Evolutionary conservation across 768 basidiomycete species (phyloP).

Genomic region (Trametes meyenii): DNA sequence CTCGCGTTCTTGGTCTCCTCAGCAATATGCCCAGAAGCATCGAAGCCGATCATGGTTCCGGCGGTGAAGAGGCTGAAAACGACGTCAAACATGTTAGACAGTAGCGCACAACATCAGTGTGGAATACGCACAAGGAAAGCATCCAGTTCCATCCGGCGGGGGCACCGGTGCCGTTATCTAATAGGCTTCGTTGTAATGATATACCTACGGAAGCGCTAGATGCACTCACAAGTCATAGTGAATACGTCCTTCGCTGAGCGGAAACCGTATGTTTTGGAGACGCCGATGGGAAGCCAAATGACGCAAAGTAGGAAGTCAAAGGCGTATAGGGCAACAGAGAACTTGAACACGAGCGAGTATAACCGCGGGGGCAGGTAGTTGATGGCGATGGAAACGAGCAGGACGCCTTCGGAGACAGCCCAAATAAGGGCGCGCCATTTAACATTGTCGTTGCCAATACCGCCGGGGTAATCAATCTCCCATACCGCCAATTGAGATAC

Average conservation of each 20-base stretch:
- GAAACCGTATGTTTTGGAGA: slow-evolving; percentile 88
- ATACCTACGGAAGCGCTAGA: background rate
- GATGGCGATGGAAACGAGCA: slow-evolving; percentile 73
- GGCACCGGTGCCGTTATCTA: slow-evolving; percentile 90
- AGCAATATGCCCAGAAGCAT: slow-evolving; percentile 44
- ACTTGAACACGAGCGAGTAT: slow-evolving; percentile 79
- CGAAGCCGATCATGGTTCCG: slow-evolving; percentile 88
- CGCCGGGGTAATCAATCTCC: slow-evolving; percentile 83
- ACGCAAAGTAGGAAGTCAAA: slow-evolving; percentile 86
- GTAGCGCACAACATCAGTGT: background rate
- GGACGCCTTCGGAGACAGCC: slow-evolving; percentile 74
- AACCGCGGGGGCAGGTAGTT: slow-evolving; percentile 81
- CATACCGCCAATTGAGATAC: slow-evolving; percentile 83
- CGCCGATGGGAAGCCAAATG: slow-evolving; percentile 93
- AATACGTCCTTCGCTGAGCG: slow-evolving; percentile 83
- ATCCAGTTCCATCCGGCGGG: slow-evolving; percentile 91
- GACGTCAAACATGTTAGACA: background rate
- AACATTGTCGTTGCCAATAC: slow-evolving; percentile 65
- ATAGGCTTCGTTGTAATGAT: background rate
- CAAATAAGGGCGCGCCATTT: slow-evolving; percentile 89
- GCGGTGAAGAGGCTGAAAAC: slow-evolving; percentile 74
- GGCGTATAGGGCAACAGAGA: slow-evolving; percentile 74
- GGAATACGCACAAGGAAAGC: slow-evolving; percentile 67
- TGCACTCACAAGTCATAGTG: slow-evolving; percentile 67
- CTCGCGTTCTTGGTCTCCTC: slow-evolving; percentile 39